phyloP scores from a whole-genome alignment of 2,329 filamentous ascomycete species.

The Furcasterigmium furcatum region DNA sequence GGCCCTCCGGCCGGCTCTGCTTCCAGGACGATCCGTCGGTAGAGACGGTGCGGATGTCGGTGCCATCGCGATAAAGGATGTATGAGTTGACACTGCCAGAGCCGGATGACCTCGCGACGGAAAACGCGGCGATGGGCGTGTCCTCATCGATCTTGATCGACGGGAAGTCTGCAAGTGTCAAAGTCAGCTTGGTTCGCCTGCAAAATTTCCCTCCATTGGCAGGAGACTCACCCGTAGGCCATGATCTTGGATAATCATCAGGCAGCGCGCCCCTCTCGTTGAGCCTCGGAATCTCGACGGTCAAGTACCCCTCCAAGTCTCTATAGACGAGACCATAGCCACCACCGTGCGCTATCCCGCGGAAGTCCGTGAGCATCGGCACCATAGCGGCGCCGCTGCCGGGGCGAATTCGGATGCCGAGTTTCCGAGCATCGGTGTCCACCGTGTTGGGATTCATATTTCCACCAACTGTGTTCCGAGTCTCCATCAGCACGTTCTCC shows the following conservation, averaged over 20 bases:
- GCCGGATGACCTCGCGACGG: too few species aligned
- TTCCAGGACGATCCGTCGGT: too few species aligned
- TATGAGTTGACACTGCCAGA: too few species aligned
- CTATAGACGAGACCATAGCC: slow-evolving; percentile 3
- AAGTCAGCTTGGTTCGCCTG: not conserved
- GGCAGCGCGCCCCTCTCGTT: not conserved
- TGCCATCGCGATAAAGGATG: too few species aligned
- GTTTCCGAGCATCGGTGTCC: not conserved
- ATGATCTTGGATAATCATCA: slow-evolving; percentile 1
- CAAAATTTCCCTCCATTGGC: not conserved
- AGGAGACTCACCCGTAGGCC: too few species aligned
- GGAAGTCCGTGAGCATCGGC: slow-evolving; percentile 3
- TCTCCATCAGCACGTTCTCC: not conserved
- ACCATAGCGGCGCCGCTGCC: not conserved
- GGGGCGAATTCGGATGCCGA: not conserved
- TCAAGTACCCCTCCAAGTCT: not conserved
- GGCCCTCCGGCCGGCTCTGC: too few species aligned
- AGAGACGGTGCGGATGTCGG: too few species aligned
- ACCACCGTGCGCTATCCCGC: not conserved
- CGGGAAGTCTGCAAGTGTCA: too few species aligned
- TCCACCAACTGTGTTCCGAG: not conserved
- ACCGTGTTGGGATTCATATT: not conserved
- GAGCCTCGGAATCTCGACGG: not conserved
- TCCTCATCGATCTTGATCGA: too few species aligned
- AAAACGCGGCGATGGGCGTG: too few species aligned